Evolutionary conservation across 306 rosid species (phyloP).

Genomic region (Dicorynia guianensis): DNA sequence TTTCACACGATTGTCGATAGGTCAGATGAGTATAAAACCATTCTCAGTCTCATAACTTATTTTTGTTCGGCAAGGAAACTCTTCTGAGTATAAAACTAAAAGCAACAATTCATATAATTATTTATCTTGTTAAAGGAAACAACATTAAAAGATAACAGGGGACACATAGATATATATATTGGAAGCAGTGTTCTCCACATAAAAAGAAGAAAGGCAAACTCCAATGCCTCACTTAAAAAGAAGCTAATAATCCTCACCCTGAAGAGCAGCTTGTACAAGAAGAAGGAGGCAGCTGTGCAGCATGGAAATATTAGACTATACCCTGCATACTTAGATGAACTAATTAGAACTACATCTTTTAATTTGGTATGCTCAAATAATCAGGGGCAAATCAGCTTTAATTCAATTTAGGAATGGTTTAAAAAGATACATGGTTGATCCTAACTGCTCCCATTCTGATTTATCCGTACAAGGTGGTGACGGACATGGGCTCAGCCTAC

Average conservation of each 20-base stretch:
- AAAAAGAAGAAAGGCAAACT: constrained; percentile 3
- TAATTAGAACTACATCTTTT: too few species aligned
- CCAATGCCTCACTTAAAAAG: constrained; percentile 19
- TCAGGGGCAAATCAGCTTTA: too few species aligned
- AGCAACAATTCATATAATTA: too few species aligned
- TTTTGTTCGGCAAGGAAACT: constrained; percentile 25
- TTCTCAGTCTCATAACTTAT: constrained; percentile 4
- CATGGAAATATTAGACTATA: too few species aligned
- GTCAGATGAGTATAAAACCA: background rate
- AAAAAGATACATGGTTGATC: too few species aligned
- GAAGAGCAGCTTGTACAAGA: background rate
- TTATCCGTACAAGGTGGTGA: constrained; percentile 11
- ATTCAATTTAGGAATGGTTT: too few species aligned
- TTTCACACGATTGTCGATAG: background rate
- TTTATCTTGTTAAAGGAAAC: constrained; percentile 10
- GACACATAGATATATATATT: background rate
- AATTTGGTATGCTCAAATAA: too few species aligned
- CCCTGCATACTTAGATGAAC: too few species aligned
- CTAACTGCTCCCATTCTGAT: constrained; percentile 18
- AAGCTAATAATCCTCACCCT: constrained; percentile 7
- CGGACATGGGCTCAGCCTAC: background rate
- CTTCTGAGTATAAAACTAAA: background rate
- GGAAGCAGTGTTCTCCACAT: background rate
- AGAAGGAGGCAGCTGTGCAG: background rate
- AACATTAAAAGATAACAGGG: constrained; percentile 8